Percentiles rank a stretch among this genome's conserved stretches.
Evolutionary conservation across 129 eudicot species (phyloP).

Genomic region (Flaveria sonorensis): DNA sequence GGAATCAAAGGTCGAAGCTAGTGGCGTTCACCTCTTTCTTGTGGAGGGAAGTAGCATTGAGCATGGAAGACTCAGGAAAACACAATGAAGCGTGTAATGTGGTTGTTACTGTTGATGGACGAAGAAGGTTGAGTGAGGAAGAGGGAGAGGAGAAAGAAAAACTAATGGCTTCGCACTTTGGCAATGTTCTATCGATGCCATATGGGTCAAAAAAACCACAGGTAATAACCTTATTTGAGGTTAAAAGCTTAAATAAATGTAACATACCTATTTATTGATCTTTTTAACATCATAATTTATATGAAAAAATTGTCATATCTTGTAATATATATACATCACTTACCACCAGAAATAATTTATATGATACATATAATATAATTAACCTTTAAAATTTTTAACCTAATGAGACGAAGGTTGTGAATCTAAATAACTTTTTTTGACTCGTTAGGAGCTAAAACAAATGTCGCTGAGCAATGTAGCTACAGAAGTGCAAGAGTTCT

Average conservation of each 20-base stretch:
- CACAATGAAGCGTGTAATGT: slow-evolving; percentile 31
- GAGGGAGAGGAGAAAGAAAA: slow-evolving; percentile 37
- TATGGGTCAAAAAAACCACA: slow-evolving; percentile 39
- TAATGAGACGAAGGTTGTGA: neutral
- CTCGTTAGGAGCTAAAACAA: slow-evolving; percentile 21
- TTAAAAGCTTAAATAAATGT: no score
- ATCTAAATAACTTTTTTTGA: neutral
- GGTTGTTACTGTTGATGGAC: slow-evolving; percentile 55
- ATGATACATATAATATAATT: no score
- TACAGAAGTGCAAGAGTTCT: slow-evolving; percentile 34
- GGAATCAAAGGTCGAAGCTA: slow-evolving; percentile 38
- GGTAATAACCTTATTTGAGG: neutral
- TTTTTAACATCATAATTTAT: no score
- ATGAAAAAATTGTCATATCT: no score
- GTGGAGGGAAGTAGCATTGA: slow-evolving; percentile 21
- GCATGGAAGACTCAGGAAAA: slow-evolving; percentile 16
- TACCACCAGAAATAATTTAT: no score
- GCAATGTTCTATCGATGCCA: slow-evolving; percentile 60
- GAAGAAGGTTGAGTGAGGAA: slow-evolving; percentile 42
- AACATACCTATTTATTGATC: no score
- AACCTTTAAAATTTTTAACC: no score
- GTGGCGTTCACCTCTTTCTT: slow-evolving; percentile 38
- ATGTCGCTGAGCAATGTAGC: slow-evolving; percentile 36
- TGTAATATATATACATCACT: no score
- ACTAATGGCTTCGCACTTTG: slow-evolving; percentile 38